Percentiles rank a stretch among this genome's conserved stretches.
These are phyloP conservation scores for Globisporangium nunn DNA, from an alignment of 352 stramenopile species.

Conservation along the genomic window DNA sequence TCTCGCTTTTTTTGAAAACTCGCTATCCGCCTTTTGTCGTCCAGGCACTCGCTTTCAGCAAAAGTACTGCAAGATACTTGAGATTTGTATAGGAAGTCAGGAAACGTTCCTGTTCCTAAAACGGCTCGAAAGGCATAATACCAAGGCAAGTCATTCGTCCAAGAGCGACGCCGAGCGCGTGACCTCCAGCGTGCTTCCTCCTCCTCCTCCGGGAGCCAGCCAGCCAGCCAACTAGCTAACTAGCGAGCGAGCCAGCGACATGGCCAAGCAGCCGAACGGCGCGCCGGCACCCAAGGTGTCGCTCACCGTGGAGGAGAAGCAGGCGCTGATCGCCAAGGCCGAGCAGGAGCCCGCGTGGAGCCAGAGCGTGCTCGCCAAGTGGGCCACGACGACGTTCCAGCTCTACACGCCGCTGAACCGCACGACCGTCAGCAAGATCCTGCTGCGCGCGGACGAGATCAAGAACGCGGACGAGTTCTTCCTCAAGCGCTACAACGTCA, in stretches of 20 bases:
- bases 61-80: too few relatives aligned
- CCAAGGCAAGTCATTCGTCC: too few relatives aligned
- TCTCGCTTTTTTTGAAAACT: background rate
- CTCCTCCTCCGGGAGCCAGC: too few relatives aligned
- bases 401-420: constrained; percentile 8
- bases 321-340: constrained; percentile 7
- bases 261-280: background rate
- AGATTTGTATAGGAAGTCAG: too few relatives aligned
- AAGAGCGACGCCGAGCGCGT: too few relatives aligned
- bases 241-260: background rate
- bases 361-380: constrained; percentile 7
- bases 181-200: too few relatives aligned
- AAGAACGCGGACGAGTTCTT: constrained; percentile 7
- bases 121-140: too few relatives aligned
- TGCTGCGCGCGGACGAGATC: constrained; percentile 7
- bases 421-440: constrained; percentile 8
- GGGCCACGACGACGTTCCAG: constrained; percentile 1
- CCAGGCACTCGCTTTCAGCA: too few relatives aligned
- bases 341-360: constrained; percentile 2
- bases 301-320: constrained; percentile 6
- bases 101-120: too few relatives aligned
- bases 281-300: constrained; percentile 1
- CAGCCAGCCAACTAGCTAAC: too few relatives aligned
- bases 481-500: constrained; percentile 10
- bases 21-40: too few relatives aligned